Evolutionary conservation across 148 eudicot species (phyloP).

Genomic region (Hydrangea macrophylla): DNA sequence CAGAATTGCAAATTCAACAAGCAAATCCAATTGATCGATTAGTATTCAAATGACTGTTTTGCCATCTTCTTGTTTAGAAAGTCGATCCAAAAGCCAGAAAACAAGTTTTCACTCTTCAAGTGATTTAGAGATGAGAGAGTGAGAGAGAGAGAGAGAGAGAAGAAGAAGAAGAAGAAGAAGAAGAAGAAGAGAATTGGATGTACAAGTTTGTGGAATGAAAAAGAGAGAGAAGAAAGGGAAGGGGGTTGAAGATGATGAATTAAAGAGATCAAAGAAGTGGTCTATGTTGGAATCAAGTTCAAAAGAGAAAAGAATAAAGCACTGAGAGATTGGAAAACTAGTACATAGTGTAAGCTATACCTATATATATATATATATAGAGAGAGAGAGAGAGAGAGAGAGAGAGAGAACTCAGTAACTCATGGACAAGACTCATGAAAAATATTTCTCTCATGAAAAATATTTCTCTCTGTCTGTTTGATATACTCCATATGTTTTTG

Average conservation of each 20-base stretch:
- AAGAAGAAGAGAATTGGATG: constrained; percentile 18
- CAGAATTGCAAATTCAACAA: constrained; percentile 25
- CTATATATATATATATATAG: neutral
- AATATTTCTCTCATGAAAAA: neutral
- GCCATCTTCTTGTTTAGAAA: neutral
- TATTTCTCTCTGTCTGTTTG: neutral
- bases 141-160: neutral
- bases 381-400: no score
- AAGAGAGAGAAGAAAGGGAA: constrained; percentile 5
- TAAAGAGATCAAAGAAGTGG: neutral
- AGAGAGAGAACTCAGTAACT: no score
- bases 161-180: no score
- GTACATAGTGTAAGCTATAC: neutral
- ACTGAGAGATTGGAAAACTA: constrained; percentile 1
- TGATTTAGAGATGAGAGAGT: neutral
- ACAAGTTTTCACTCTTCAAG: no score
- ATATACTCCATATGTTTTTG: neutral
- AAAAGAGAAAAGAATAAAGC: constrained; percentile 13
- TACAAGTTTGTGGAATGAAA: constrained; percentile 8
- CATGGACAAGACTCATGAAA: neutral
- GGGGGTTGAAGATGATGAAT: neutral
- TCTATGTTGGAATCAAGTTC: constrained; percentile 3
- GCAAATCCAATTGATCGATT: neutral
- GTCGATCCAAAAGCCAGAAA: neutral
- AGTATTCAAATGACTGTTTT: neutral